Evolutionary conservation across 208 protist species (phyloP).

Genomic region (Angomonas ambiguus): DNA sequence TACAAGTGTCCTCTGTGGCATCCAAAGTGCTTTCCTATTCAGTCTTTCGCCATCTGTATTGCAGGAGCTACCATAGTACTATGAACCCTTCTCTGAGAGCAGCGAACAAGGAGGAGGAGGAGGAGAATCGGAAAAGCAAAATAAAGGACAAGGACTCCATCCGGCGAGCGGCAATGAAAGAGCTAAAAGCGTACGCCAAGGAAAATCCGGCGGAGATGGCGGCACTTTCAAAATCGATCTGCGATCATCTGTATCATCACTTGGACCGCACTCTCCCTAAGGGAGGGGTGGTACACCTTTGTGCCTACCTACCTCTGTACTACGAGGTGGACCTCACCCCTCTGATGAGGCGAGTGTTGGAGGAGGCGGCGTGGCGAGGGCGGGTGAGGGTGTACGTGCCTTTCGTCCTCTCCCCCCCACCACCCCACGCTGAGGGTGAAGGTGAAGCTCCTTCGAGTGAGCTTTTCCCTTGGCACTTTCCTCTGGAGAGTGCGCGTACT

Average conservation of each 20-base stretch:
- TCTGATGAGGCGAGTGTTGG: constrained; percentile 56
- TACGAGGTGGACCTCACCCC: constrained; percentile 69
- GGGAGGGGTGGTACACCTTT: constrained; percentile 33
- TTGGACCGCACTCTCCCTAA: constrained; percentile 1
- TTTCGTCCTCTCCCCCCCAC: neutral
- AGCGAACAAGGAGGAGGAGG: no score
- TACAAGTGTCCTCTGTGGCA: neutral
- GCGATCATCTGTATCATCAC: constrained; percentile 33
- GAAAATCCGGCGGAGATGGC: constrained; percentile 21
- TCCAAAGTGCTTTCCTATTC: neutral
- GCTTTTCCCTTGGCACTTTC: neutral
- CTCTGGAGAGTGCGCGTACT: neutral
- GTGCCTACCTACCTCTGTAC: constrained; percentile 65
- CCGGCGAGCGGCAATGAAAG: constrained; percentile 34
- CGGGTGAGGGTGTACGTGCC: constrained; percentile 14
- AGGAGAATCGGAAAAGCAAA: no score
- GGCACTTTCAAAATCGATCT: constrained; percentile 31
- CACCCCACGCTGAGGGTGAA: no score
- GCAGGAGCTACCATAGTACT: neutral
- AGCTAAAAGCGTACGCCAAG: constrained; percentile 34
- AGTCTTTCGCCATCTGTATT: neutral
- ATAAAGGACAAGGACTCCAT: constrained; percentile 8
- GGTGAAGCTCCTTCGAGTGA: neutral
- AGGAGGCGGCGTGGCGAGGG: constrained; percentile 3
- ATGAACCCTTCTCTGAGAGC: no score